Evolutionary conservation across 108 stramenopile species (phyloP).

Genomic region (Cylindrotheca closterium): DNA sequence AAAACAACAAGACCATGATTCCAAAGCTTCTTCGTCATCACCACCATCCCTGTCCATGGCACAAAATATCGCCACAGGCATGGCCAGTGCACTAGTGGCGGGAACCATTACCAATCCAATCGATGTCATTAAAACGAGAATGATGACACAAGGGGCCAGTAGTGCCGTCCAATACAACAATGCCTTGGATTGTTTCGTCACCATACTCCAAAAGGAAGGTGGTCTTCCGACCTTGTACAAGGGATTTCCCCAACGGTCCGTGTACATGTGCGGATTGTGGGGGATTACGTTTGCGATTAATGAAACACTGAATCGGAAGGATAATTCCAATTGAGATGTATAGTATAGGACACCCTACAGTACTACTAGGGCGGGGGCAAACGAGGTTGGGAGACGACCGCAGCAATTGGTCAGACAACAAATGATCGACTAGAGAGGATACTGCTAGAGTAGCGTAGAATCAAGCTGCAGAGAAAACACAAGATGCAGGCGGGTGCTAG

Average conservation of each 20-base stretch:
- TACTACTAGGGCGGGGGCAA: no score
- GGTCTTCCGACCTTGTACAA: constrained; percentile 43
- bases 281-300: constrained; percentile 59
- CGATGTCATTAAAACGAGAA: constrained; percentile 73
- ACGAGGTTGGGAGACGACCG: no score
- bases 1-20: no score
- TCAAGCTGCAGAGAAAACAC: no score
- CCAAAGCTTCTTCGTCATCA: no score
- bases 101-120: constrained; percentile 53
- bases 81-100: constrained; percentile 50
- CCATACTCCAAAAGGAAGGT: constrained; percentile 56
- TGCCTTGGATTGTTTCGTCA: constrained; percentile 57
- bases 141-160: constrained; percentile 79
- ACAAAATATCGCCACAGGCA: constrained; percentile 52
- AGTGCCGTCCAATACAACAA: constrained; percentile 50
- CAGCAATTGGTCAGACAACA: no score
- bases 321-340: no score
- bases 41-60: constrained; percentile 14
- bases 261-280: constrained; percentile 71
- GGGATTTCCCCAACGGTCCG: constrained; percentile 53
- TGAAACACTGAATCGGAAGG: constrained; percentile 25
- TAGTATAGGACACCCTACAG: no score
- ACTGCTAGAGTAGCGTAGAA: no score
- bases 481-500: no score
- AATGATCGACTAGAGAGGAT: no score